Percentiles rank a stretch among this genome's conserved stretches.
These are phyloP conservation scores for Arthromyces matolae DNA, from an alignment of 768 basidiomycete genomes.

Conservation along the genomic window DNA sequence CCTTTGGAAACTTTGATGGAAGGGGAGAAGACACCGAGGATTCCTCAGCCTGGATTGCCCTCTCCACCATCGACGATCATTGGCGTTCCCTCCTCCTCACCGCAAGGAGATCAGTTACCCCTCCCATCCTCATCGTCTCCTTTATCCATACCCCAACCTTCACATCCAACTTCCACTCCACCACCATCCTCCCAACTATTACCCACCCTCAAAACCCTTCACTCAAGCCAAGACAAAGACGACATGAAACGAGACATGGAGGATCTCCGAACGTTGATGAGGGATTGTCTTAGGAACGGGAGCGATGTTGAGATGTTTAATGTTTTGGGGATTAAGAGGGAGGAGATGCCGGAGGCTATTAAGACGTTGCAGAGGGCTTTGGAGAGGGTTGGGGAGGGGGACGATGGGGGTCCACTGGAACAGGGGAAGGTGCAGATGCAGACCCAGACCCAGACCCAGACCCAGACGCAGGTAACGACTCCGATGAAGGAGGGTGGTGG, in stretches of 20 bases:
- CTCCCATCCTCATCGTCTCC: neutral
- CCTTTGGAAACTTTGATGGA: neutral
- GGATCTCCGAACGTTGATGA: slow-evolving; percentile 57
- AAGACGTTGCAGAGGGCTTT: slow-evolving; percentile 73
- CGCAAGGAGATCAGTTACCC: too few relatives aligned
- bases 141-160: neutral
- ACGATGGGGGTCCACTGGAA: neutral
- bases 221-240: slow-evolving; percentile 36
- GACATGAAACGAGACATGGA: slow-evolving; percentile 52
- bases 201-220: slow-evolving; percentile 22
- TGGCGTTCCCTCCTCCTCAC: too few relatives aligned
- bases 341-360: slow-evolving; percentile 78
- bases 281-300: slow-evolving; percentile 49
- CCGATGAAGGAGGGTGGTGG: neutral
- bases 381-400: slow-evolving; percentile 39
- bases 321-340: slow-evolving; percentile 56
- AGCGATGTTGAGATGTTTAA: slow-evolving; percentile 63
- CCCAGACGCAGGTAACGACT: too few relatives aligned
- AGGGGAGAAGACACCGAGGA: too few relatives aligned
- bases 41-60: too few relatives aligned
- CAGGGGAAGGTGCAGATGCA: neutral
- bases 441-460: neutral
- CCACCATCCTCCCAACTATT: slow-evolving; percentile 15
- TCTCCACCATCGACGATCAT: too few relatives aligned
- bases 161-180: slow-evolving; percentile 7